Evolutionary conservation across 2,329 filamentous ascomycete genomes (phyloP), one percentile per base, ranked within the genome.

Genomic region (Periconia macrospinosa): DNA sequence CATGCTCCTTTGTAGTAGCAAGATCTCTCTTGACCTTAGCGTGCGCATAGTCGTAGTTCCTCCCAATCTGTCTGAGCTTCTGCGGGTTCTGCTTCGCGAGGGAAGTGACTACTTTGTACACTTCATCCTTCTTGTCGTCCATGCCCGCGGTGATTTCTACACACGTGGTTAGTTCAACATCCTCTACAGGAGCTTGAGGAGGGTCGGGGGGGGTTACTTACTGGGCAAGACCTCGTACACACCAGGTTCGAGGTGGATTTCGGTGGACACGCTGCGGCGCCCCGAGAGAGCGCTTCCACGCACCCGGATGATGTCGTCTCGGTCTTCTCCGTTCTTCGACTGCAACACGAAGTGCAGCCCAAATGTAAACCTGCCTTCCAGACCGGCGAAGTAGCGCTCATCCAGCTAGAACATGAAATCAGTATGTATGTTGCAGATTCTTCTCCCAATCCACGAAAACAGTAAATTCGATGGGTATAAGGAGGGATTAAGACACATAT

Each of bases 191-290:
- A 14, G 33, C 33, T 37, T 14, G 15, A 37, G 5, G 15, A 14
- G 5, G 15, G 15, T 13, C n/a, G n/a, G n/a, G 33, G 3, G 33
- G 5, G 33, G 33, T 5, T 14, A 37, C 33, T 37, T n/a, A 37
- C 33, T 91, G 68, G 92, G 83, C 17, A 90, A 77, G 6, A 95
- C 83, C 23, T 85, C 84, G 71, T 94, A 94, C 35, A 81, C 83
- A 7, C 91, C 91, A 0, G 86, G 82, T 19, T 89, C 83, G 41
- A 94, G 83, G 27, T 87, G 80, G 17, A 93, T 80, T 68, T 94
- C 90, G 2, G 90, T 86, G 46, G 87, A 91, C 47, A 92, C 86
- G 6, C 87, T 89, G 9, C 91, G 86, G 5, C 11, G 11, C 14
- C 79, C 84, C 79, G 90, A 89, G 67, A 78, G 78, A 61, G 67